phyloP scores from a whole-genome alignment of 2,329 filamentous ascomycete genomes.

The Botrytis porri region DNA sequence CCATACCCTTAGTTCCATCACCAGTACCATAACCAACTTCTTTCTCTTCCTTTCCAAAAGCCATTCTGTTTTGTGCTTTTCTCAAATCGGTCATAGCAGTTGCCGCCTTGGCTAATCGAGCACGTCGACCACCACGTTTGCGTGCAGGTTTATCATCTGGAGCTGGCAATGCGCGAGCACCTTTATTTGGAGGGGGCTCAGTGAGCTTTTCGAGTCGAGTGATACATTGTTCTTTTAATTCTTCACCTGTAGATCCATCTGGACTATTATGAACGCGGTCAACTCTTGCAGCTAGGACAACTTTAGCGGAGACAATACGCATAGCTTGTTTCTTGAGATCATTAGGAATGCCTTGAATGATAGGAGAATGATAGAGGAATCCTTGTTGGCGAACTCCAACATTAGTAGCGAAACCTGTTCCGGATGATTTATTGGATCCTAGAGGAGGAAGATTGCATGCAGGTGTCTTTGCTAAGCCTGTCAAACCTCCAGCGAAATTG shows the following conservation, averaged over 20 bases:
- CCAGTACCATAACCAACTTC: constrained; percentile 89
- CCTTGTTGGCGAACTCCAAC: constrained; percentile 88
- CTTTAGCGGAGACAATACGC: constrained; percentile 89
- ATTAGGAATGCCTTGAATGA: constrained; percentile 78
- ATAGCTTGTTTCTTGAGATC: constrained; percentile 92
- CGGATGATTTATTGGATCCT: constrained; percentile 82
- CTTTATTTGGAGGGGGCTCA: constrained; percentile 86
- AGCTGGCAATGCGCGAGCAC: constrained; percentile 78
- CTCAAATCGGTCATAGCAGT: constrained; percentile 95
- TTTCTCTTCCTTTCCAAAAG: constrained; percentile 91
- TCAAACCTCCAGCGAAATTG: constrained; percentile 86
- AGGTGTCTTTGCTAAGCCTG: constrained; percentile 85
- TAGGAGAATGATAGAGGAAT: constrained; percentile 86
- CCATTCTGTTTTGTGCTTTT: constrained; percentile 94
- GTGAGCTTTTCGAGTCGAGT: constrained; percentile 89
- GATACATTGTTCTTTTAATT: constrained; percentile 77
- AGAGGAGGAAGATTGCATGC: constrained; percentile 89
- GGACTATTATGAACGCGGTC: constrained; percentile 80
- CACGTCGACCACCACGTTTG: constrained; percentile 86
- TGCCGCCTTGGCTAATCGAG: constrained; percentile 92
- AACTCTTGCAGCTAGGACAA: constrained; percentile 87
- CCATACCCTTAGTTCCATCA: constrained; percentile 81
- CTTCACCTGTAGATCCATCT: constrained; percentile 79
- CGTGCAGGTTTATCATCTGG: constrained; percentile 93
- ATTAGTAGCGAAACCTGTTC: constrained; percentile 84